phyloP scores from a whole-genome alignment of 371 early-diverging fungal genomes.

The Basidiobolus meristosporus region DNA sequence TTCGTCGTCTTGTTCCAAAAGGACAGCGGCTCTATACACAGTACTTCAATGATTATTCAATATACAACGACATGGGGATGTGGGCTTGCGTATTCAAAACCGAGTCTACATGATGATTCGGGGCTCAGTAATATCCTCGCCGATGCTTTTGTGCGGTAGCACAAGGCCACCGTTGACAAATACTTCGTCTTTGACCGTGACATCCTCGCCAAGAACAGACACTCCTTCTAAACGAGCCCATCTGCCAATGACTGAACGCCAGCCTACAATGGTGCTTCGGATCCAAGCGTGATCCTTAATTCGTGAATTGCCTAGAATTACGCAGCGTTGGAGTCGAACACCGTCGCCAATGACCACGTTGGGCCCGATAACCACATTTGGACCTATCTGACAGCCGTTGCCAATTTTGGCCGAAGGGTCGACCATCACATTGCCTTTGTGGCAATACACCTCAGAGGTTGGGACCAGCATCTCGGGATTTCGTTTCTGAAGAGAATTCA shows the following conservation, averaged over 20 bases:
- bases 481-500: slow-evolving; percentile 57
- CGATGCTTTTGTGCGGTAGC: slow-evolving; percentile 83
- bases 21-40: too few relatives aligned
- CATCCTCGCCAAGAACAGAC: slow-evolving; percentile 89
- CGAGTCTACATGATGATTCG: slow-evolving; percentile 93
- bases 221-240: slow-evolving; percentile 88
- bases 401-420: slow-evolving; percentile 86
- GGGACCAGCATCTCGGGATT: slow-evolving; percentile 40
- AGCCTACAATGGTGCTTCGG: slow-evolving; percentile 85
- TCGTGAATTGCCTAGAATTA: slow-evolving; percentile 69
- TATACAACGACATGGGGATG: too few relatives aligned
- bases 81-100: slow-evolving; percentile 5
- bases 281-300: slow-evolving; percentile 87
- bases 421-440: slow-evolving; percentile 71
- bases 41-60: too few relatives aligned
- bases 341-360: slow-evolving; percentile 88
- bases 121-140: slow-evolving; percentile 74
- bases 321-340: slow-evolving; percentile 78
- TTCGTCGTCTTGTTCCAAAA: too few relatives aligned
- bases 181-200: slow-evolving; percentile 75
- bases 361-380: slow-evolving; percentile 86
- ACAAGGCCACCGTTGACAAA: slow-evolving; percentile 88
- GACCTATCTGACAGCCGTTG: slow-evolving; percentile 85
- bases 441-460: slow-evolving; percentile 28
- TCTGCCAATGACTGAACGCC: slow-evolving; percentile 84